phyloP scores from a whole-genome alignment of 2,329 filamentous ascomycete species.

The Ophiostoma sp. region DNA sequence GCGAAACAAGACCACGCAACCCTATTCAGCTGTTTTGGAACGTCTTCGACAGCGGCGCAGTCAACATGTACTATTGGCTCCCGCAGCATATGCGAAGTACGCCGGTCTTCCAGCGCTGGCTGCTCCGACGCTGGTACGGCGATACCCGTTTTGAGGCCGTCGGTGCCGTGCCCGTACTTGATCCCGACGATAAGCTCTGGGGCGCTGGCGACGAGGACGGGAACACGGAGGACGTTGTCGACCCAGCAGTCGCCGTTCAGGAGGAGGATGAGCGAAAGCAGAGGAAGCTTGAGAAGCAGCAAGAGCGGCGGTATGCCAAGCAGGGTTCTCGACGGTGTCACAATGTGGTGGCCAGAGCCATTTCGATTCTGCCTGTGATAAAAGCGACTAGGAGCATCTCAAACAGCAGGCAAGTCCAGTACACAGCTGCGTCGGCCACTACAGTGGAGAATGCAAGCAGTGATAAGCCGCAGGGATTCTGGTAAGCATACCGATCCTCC shows the following conservation, averaged over 20 bases:
- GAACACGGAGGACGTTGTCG: not conserved
- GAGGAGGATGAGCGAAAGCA: not conserved
- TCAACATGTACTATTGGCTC: conserved; percentile 26
- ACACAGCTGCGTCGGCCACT: not conserved
- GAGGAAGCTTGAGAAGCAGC: not conserved
- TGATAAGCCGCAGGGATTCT: conserved; percentile 8
- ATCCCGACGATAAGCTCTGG: not conserved
- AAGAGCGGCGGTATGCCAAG: not conserved
- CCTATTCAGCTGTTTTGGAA: conserved; percentile 25
- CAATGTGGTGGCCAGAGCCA: not conserved
- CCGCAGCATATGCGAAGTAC: conserved; percentile 23
- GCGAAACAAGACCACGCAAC: conserved; percentile 23
- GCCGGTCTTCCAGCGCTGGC: conserved; percentile 20
- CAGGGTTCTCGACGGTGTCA: not conserved
- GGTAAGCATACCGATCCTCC: not conserved
- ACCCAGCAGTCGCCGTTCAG: not conserved
- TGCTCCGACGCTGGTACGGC: conserved; percentile 25
- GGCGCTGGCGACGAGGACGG: not conserved
- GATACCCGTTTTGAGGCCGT: conserved; percentile 24
- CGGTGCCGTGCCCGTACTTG: conserved; percentile 11
- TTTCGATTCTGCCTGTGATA: not conserved
- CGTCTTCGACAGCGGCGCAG: conserved; percentile 23
- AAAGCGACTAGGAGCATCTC: not conserved
- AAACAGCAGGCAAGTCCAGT: not conserved
- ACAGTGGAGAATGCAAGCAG: not conserved